These are phyloP conservation scores for Helichrysum umbraculigerum DNA, from an alignment of 129 eudicot genomes.

Conservation along the genomic window DNA sequence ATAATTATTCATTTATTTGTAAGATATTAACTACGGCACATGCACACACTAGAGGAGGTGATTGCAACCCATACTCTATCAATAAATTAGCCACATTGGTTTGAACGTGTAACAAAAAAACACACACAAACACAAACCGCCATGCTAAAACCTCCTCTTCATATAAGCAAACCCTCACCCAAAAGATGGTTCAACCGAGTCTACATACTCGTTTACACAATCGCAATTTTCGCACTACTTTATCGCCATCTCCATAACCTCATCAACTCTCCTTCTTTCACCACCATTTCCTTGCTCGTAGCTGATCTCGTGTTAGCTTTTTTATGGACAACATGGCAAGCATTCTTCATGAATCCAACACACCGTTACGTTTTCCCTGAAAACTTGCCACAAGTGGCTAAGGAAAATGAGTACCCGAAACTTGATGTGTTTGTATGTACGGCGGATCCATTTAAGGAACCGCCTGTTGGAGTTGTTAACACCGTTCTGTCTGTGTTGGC, in stretches of 20 bases:
- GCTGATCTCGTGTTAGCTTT: slow-evolving; percentile 55
- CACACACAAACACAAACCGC: neutral
- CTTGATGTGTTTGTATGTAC: slow-evolving; percentile 70
- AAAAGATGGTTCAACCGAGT: slow-evolving; percentile 50
- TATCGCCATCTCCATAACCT: slow-evolving; percentile 43
- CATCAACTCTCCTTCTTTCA: slow-evolving; percentile 27
- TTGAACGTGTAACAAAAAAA: too few species aligned
- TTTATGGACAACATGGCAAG: slow-evolving; percentile 49
- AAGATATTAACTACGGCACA: too few species aligned
- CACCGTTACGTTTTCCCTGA: slow-evolving; percentile 38
- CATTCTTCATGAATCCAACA: slow-evolving; percentile 52
- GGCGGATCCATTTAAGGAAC: slow-evolving; percentile 71
- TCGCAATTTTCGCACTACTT: slow-evolving; percentile 47
- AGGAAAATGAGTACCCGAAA: slow-evolving; percentile 38
- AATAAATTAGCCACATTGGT: too few species aligned
- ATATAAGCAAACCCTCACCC: slow-evolving; percentile 37
- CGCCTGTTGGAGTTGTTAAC: slow-evolving; percentile 54
- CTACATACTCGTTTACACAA: slow-evolving; percentile 48
- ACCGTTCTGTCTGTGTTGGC: slow-evolving; percentile 68
- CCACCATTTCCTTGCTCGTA: slow-evolving; percentile 27
- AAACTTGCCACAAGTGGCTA: slow-evolving; percentile 30
- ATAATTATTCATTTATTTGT: too few species aligned
- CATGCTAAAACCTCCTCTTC: slow-evolving; percentile 40
- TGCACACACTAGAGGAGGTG: too few species aligned
- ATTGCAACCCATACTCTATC: too few species aligned